Conservation (phyloP, 2,329 filamentous ascomycete species). For the Colletotrichum chlorophyti region DNA sequence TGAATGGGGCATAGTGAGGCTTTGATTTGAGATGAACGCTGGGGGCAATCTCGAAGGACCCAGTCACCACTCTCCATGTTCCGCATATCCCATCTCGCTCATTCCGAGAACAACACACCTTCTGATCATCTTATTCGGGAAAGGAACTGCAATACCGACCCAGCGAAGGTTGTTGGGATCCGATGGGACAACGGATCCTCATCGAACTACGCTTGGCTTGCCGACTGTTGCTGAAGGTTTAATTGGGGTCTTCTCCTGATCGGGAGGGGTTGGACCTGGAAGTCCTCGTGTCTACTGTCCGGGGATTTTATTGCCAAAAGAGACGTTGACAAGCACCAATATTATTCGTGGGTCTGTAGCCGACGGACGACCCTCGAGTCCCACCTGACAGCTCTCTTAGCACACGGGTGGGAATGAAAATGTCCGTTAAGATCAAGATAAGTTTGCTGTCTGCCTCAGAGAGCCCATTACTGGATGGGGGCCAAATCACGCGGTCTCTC, state of each 20-base stretch:
- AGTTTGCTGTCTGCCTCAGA: neutral
- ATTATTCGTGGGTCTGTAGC: conserved; percentile 6
- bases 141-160: conserved; percentile 16
- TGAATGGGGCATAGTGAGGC: conserved; percentile 27
- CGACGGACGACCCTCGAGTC: conserved; percentile 2
- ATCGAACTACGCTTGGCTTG: conserved; percentile 13
- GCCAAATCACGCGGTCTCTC: conserved; percentile 16
- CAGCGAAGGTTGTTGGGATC: conserved; percentile 11
- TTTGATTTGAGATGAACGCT: conserved; percentile 31
- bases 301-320: conserved; percentile 21
- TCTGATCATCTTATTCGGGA: conserved; percentile 26
- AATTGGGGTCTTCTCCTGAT: conserved; percentile 8
- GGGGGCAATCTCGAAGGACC: conserved; percentile 29
- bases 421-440: conserved; percentile 20
- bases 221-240: conserved; percentile 8
- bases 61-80: conserved; percentile 25
- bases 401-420: conserved; percentile 16
- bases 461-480: conserved; percentile 17
- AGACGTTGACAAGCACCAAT: conserved; percentile 1
- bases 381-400: conserved; percentile 21
- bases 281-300: conserved; percentile 7
- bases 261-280: conserved; percentile 15
- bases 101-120: conserved; percentile 26
- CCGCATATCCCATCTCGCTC: conserved; percentile 30
- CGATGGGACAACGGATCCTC: conserved; percentile 16